Evolutionary conservation across 306 rosid species (phyloP), one percentile per base, ranked within the genome.

Genomic region (Malus sieversii): DNA sequence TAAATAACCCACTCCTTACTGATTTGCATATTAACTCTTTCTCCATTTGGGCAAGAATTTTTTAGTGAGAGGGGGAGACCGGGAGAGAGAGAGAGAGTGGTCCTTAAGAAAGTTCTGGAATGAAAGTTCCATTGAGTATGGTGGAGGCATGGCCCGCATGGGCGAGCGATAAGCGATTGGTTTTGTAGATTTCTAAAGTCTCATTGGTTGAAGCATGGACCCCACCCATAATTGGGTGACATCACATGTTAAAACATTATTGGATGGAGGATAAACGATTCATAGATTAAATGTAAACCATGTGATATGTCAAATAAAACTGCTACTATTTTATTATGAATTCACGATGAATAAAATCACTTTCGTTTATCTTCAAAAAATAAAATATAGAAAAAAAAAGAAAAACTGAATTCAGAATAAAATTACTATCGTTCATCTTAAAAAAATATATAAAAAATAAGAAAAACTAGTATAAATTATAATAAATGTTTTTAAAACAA

Each of bases 61-160:
- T 1, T 82, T 75, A 59, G 4, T 5, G 14, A 5, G 14, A 3
- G 6, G 15, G 58, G 14, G 38, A 25, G 75, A n/a, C 38, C 38
- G 61, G 1, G 19, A 48, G 48, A 40, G 65, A 14, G 65, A 14
- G 27, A 12, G 38, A 13, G 58, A 19, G 22, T 66, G 78, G 82
- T 74, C 67, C 58, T 4, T 79, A 7, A 42, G 90, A 88, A 91
- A 70, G 80, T 88, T 84, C 92, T 91, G 81, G 92, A 88, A 88
- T 35, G 85, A 89, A 88, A 86, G 85, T 72, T 84, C 68, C 59
- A 20, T 13, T 20, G 69, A 29, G 53, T 64, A 76, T 60, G 74
- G 78, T 76, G 80, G 84, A 63, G 76, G 76, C 1, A 29, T 30
- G 33, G 33, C 33, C 33, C 33, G 1, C 33, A 30, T 60, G 76